Evolutionary conservation across 352 stramenopile species (phyloP).

Genomic region (Phytophthora litchii): DNA sequence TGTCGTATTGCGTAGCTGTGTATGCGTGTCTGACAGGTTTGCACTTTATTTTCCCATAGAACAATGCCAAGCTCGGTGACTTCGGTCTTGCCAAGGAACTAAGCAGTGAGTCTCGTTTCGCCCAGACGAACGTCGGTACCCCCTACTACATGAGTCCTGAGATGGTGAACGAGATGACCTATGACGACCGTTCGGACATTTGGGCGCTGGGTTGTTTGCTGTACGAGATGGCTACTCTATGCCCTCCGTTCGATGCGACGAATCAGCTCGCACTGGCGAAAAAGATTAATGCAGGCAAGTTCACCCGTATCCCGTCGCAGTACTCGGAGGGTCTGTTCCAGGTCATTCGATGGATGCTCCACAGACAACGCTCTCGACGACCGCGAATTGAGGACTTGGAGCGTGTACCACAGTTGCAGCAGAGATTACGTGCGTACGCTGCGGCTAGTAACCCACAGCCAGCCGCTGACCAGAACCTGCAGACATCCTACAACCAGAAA

Average conservation of each 20-base stretch:
- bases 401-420: constrained; percentile 79
- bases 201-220: constrained; percentile 91
- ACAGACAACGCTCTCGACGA: constrained; percentile 80
- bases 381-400: constrained; percentile 87
- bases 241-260: constrained; percentile 91
- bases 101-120: constrained; percentile 89
- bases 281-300: constrained; percentile 94
- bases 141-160: constrained; percentile 94
- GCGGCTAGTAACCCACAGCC: constrained; percentile 50
- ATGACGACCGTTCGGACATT: constrained; percentile 93
- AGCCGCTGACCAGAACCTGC: constrained; percentile 67
- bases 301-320: constrained; percentile 87
- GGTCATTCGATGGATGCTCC: constrained; percentile 91
- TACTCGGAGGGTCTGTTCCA: constrained; percentile 93
- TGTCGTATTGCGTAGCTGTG: background rate
- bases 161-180: constrained; percentile 93
- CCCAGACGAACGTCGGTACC: constrained; percentile 92
- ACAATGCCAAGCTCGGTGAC: constrained; percentile 92
- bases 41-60: constrained; percentile 38
- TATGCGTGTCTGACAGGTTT: constrained; percentile 11
- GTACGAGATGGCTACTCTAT: constrained; percentile 91
- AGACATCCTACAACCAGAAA: constrained; percentile 85
- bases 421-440: constrained; percentile 80
- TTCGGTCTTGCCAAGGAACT: constrained; percentile 93
- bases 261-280: constrained; percentile 93